A percentile compares a stretch with the other conserved stretches of the same genome.
phyloP scores from a whole-genome alignment of 2,329 filamentous ascomycete genomes.

The Teratosphaeriaceae sp. region DNA sequence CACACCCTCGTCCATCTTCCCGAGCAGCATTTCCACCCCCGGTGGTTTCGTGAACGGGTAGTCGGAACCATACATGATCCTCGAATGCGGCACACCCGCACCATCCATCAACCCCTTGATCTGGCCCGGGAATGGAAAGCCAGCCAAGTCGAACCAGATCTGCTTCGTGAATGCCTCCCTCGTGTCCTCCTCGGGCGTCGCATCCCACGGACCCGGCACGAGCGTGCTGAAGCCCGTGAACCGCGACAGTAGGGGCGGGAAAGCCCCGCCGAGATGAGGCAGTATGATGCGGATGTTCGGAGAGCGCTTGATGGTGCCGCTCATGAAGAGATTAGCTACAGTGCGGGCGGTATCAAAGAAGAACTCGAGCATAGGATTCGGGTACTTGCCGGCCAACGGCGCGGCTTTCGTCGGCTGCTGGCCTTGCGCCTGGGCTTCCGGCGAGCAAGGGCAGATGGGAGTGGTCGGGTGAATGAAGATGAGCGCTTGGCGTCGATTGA shows the following conservation, averaged over 20 bases:
- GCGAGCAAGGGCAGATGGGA: conserved; percentile 33
- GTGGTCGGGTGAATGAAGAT: conserved; percentile 52
- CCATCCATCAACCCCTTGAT: conserved; percentile 42
- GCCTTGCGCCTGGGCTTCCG: conserved; percentile 11
- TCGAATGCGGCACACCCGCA: conserved; percentile 33
- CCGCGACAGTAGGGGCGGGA: conserved; percentile 40
- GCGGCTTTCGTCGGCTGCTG: conserved; percentile 26
- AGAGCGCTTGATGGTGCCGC: conserved; percentile 40
- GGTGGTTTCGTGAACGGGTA: conserved; percentile 43
- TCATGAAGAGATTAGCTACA: conserved; percentile 43
- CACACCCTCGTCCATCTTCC: conserved; percentile 37
- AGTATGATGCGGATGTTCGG: conserved; percentile 44
- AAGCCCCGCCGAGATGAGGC: conserved; percentile 42
- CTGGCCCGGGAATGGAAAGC: conserved; percentile 44
- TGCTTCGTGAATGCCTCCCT: conserved; percentile 30
- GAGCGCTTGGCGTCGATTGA: conserved; percentile 41
- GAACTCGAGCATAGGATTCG: conserved; percentile 45
- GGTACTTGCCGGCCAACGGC: conserved; percentile 33
- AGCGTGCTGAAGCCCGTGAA: conserved; percentile 36
- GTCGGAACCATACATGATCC: conserved; percentile 48
- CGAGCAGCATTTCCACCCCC: conserved; percentile 32
- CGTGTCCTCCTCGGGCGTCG: conserved; percentile 25
- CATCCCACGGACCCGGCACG: conserved; percentile 29
- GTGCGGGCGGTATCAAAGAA: conserved; percentile 48
- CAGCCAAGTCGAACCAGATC: conserved; percentile 50